A percentile compares a stretch with the other conserved stretches of the same genome.
These are phyloP conservation scores for Celoporthe dispersa DNA, from an alignment of 2,329 filamentous ascomycete species.

Conservation along the genomic window DNA sequence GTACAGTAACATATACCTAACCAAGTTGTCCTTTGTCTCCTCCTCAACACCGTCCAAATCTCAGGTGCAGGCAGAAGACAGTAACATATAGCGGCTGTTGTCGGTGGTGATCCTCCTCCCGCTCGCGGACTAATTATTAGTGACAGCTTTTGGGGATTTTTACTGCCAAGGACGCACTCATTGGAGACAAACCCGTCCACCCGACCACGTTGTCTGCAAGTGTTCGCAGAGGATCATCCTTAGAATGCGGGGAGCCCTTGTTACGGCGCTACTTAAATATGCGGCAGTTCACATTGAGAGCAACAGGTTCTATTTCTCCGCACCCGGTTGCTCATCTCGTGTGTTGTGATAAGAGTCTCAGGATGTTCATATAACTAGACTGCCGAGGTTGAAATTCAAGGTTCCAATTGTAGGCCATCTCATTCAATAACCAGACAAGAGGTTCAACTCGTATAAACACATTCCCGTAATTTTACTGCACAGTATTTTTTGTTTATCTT, in stretches of 20 bases:
- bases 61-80: not conserved
- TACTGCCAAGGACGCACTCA: not conserved
- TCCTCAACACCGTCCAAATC: not conserved
- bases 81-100: not conserved
- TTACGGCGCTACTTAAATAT: not conserved
- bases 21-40: too few species aligned
- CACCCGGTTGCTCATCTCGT: not conserved
- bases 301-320: slow-evolving; percentile 1
- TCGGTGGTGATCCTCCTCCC: not conserved
- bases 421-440: not conserved
- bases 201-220: not conserved
- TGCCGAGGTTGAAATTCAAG: not conserved
- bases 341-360: not conserved
- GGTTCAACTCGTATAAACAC: not conserved
- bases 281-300: slow-evolving; percentile 10
- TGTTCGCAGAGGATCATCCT: slow-evolving; percentile 3
- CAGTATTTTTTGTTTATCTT: too few species aligned
- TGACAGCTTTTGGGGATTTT: not conserved
- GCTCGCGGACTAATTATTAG: not conserved
- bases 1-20: too few species aligned
- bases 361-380: not conserved
- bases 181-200: not conserved
- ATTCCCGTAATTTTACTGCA: too few species aligned
- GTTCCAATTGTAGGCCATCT: not conserved
- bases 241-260: slow-evolving; percentile 15